phyloP scores from a whole-genome alignment of 2,329 filamentous ascomycete genomes.

The Neofusicoccum cordaticola region DNA sequence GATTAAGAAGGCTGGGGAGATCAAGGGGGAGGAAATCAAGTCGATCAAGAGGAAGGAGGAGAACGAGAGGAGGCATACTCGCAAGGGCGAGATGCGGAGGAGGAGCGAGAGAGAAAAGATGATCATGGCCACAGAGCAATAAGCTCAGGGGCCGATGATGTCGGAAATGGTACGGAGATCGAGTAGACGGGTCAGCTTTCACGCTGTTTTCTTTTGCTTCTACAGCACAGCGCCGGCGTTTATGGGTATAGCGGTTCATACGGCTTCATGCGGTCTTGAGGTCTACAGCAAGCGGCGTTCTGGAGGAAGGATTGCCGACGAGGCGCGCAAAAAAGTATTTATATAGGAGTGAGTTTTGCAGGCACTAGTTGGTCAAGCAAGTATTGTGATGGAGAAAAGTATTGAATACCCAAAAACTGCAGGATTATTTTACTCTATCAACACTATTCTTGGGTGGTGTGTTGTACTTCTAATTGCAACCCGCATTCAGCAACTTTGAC shows the following conservation, averaged over 20 bases:
- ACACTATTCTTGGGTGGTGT: too few relatives aligned
- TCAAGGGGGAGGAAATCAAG: conserved; percentile 85
- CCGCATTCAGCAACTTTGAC: too few relatives aligned
- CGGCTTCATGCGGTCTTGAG: neutral
- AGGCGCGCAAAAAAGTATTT: neutral
- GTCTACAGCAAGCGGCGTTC: neutral
- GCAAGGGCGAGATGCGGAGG: conserved; percentile 73
- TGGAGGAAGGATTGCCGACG: neutral
- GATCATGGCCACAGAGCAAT: conserved; percentile 68
- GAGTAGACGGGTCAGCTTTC: neutral
- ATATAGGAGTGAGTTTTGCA: too few relatives aligned
- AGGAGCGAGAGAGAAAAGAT: conserved; percentile 89
- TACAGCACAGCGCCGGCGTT: conserved; percentile 16
- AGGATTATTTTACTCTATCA: too few relatives aligned
- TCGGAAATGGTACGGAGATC: neutral
- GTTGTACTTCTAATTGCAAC: too few relatives aligned
- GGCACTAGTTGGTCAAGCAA: neutral
- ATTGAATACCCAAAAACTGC: neutral
- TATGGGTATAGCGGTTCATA: neutral
- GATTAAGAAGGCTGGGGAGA: conserved; percentile 93
- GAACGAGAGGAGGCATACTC: conserved; percentile 88
- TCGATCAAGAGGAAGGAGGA: conserved; percentile 88
- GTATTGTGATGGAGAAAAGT: neutral
- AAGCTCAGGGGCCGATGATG: neutral
- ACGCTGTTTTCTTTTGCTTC: conserved; percentile 4